Conservation (phyloP, 306 rosid species). For the Prunus davidiana region DNA sequence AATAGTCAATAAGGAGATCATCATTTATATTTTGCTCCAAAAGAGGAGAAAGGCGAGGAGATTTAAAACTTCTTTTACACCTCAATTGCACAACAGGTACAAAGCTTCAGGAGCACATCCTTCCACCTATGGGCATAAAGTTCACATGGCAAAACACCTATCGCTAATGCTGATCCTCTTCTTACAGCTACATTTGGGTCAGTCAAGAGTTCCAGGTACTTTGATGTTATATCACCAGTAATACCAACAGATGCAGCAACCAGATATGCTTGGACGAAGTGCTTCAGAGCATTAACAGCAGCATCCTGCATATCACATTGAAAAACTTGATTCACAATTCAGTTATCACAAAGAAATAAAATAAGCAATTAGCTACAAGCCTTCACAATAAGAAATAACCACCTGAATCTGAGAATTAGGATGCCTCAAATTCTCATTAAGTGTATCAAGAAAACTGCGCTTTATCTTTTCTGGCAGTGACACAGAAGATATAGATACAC, state of each 20-base stretch:
- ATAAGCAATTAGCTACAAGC: constrained; percentile 4
- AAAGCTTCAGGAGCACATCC: constrained; percentile 76
- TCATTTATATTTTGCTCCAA: constrained; percentile 2
- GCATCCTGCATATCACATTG: constrained; percentile 55
- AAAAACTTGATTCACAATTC: constrained; percentile 16
- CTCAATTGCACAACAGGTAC: constrained; percentile 72
- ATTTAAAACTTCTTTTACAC: constrained; percentile 36
- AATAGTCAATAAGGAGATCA: constrained; percentile 11
- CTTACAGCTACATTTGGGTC: constrained; percentile 85
- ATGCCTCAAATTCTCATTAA: constrained; percentile 90
- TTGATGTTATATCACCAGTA: constrained; percentile 46
- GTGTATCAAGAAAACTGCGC: constrained; percentile 65
- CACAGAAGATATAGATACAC: constrained; percentile 57
- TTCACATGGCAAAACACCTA: constrained; percentile 74
- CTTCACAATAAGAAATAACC: constrained; percentile 18
- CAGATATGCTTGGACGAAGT: constrained; percentile 65
- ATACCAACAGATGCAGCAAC: constrained; percentile 42
- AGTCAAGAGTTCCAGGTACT: constrained; percentile 70
- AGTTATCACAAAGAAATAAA: constrained; percentile 21
- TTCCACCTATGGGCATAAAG: constrained; percentile 71
- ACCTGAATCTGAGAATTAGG: constrained; percentile 99
- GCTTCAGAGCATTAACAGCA: constrained; percentile 71
- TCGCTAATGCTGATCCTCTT: constrained; percentile 90
- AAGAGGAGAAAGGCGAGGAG: constrained; percentile 18
- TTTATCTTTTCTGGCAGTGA: constrained; percentile 67